Evolutionary conservation across 192 early-diverging fungal species (phyloP), one percentile per base, ranked within the genome.

Genomic region (Rhizoclosmatium sp.): DNA sequence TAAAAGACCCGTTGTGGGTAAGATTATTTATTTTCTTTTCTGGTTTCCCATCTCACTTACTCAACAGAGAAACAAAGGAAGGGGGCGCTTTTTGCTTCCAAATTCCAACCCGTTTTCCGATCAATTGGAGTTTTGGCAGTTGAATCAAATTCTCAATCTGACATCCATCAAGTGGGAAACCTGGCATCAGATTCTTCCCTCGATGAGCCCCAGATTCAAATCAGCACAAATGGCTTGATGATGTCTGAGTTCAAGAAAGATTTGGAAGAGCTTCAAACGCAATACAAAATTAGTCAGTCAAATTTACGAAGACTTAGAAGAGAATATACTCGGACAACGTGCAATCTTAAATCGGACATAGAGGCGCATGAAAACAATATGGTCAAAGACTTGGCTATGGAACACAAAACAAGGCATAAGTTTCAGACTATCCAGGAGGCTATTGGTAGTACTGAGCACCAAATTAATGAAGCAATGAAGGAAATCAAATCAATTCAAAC

Each of bases 291-390:
- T 2, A 42, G 41, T n/a, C 75, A 67, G 40, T 5, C 45, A 21
- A 67, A 65, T 47, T 41, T 76, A 47, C 45, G 58, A 41, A 10
- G 47, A 4, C 9, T 76, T 7, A 10, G 65, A 9, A 21, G 75
- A 31, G 75, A 65, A 21, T 54, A 67, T 21, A 76, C 75, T 41
- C 75, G 75, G 14, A 45, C 51, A 1, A 10, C 47, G 2, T 76
- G 65, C 48, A 76, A 56, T 40, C 4, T 76, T 10, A 65, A 62
- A 48, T 65, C 75, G 14, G 75, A 76, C 65, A 75, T 75, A n/a
- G 72, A 60, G 40, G 21, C 40, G 4, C 21, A 4, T 12, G 46
- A 64, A 64, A 41, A 62, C 72, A 45, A 45, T 44, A 46, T 64
- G 1, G 40, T 44, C 21, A 75, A 75, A 39, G 72, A 62, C 21